Conservation (phyloP, 2,329 filamentous ascomycete species). For the Stachybotrys elegans region DNA sequence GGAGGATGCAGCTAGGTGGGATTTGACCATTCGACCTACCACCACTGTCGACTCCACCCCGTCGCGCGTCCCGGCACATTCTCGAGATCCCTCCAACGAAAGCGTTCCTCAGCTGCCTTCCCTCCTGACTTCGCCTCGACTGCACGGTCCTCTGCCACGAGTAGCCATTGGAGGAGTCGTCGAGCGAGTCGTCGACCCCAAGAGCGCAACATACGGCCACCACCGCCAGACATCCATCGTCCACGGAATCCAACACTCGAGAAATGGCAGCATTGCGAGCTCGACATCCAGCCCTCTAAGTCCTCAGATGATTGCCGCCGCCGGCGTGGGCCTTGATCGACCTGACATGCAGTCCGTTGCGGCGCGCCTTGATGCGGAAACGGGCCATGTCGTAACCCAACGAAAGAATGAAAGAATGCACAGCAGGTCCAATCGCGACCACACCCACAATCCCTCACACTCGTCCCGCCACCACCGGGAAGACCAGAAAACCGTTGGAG, state of each 20-base stretch:
- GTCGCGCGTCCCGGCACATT: constrained; percentile 42
- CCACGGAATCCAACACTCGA: constrained; percentile 87
- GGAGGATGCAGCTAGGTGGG: constrained; percentile 45
- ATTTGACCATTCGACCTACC: constrained; percentile 44
- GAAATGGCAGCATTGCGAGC: constrained; percentile 83
- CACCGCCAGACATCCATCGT: constrained; percentile 97
- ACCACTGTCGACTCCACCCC: constrained; percentile 31
- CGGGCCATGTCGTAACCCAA: constrained; percentile 34
- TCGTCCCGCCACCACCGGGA: constrained; percentile 66
- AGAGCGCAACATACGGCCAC: constrained; percentile 65
- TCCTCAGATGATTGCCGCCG: constrained; percentile 75
- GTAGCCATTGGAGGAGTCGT: constrained; percentile 35
- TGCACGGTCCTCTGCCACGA: constrained; percentile 37
- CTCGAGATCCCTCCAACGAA: constrained; percentile 54
- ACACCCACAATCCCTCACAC: constrained; percentile 70
- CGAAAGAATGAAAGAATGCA: constrained; percentile 57
- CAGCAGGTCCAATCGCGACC: constrained; percentile 65
- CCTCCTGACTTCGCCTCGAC: constrained; percentile 29
- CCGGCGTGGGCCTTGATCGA: constrained; percentile 52
- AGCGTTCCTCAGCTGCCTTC: constrained; percentile 35
- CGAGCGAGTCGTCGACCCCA: constrained; percentile 51
- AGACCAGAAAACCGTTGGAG: constrained; percentile 89
- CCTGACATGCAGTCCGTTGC: constrained; percentile 43
- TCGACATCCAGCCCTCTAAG: constrained; percentile 80
- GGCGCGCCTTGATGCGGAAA: constrained; percentile 40